These are phyloP conservation scores for Terfezia boudieri DNA, from an alignment of 495 filamentous ascomycete species.

Conservation along the genomic window DNA sequence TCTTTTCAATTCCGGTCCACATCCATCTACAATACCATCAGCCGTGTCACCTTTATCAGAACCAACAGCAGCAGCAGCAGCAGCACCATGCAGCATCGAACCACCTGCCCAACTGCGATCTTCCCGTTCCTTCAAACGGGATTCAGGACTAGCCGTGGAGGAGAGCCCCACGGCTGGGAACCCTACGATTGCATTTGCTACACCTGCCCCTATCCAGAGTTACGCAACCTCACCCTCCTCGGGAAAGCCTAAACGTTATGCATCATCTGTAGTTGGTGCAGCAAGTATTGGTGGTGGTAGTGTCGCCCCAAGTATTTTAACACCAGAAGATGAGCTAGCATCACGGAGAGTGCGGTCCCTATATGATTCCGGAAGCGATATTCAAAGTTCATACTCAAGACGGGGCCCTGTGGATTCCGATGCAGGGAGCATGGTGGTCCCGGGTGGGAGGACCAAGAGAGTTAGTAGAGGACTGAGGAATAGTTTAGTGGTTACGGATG, in stretches of 20 bases:
- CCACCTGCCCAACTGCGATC: not conserved
- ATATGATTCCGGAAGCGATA: conserved; percentile 18
- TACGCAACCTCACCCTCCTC: not conserved
- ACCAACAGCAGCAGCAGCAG: not conserved
- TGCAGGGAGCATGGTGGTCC: conserved; percentile 1
- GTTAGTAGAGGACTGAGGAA: conserved; percentile 8
- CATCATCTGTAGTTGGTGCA: not conserved
- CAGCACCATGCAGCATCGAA: not conserved
- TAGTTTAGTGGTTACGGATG: conserved; percentile 10
- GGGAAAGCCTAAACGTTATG: not conserved
- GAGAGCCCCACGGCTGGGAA: not conserved
- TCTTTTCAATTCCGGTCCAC: not conserved
- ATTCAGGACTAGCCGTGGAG: not conserved
- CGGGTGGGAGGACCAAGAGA: conserved; percentile 13
- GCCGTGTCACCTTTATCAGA: not conserved
- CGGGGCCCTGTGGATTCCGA: conserved; percentile 3
- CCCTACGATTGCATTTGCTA: not conserved
- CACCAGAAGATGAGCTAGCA: conserved; percentile 17
- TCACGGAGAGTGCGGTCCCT: conserved; percentile 15
- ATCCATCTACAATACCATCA: not conserved
- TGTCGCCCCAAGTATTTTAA: conserved; percentile 2
- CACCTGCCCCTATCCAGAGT: not conserved
- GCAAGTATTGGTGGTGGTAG: not conserved
- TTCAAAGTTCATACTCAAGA: conserved; percentile 15
- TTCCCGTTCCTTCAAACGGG: not conserved